These are phyloP conservation scores for Picea engelmannii DNA, from an alignment of 83 land plant species.

Conservation along the genomic window DNA sequence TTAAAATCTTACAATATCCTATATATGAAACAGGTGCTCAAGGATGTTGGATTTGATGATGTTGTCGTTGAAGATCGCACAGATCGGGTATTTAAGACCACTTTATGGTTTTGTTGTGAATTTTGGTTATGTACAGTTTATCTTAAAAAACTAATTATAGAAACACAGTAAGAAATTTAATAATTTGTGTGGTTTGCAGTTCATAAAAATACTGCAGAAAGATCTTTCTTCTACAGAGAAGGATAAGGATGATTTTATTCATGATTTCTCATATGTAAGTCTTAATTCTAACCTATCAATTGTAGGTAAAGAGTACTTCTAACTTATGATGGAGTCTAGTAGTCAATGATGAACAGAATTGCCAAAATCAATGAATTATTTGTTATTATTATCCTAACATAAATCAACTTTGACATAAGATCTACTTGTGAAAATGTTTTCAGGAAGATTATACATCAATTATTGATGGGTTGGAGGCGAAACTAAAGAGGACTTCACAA, in stretches of 20 bases:
- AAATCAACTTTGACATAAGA: too few relatives aligned
- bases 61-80: constrained; percentile 97
- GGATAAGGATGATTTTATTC: constrained; percentile 67
- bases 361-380: too few relatives aligned
- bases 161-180: not conserved
- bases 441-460: too few relatives aligned
- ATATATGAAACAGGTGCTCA: constrained; percentile 66
- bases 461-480: too few relatives aligned
- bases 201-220: constrained; percentile 67
- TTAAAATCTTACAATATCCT: not conserved
- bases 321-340: not conserved
- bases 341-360: not conserved
- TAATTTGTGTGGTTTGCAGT: constrained; percentile 39
- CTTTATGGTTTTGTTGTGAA: too few relatives aligned
- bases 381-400: too few relatives aligned
- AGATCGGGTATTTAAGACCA: constrained; percentile 56
- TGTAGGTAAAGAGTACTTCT: not conserved
- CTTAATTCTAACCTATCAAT: not conserved
- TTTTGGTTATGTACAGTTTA: not conserved
- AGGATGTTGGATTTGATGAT: constrained; percentile 80
- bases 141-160: not conserved
- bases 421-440: too few relatives aligned
- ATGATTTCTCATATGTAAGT: constrained; percentile 84
- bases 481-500: too few relatives aligned
- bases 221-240: constrained; percentile 73